Evolutionary conservation across 495 filamentous ascomycete genomes (phyloP).

Genomic region (Penicillium dipodomyicola): DNA sequence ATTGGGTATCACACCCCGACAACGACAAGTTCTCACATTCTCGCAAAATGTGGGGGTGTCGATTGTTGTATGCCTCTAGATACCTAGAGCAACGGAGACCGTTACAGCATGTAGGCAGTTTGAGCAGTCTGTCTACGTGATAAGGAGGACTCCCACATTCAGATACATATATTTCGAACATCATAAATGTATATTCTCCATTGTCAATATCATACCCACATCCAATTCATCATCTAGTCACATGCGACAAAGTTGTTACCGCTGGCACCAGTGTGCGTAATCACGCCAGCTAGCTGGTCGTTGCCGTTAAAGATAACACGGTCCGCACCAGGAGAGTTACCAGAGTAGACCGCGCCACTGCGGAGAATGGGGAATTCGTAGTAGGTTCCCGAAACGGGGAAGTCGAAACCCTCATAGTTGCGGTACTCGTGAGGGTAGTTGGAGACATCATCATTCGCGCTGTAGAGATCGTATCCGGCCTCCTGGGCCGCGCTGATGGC

Average conservation of each 20-base stretch:
- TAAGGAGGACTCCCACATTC: slow-evolving; percentile 27
- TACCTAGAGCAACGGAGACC: slow-evolving; percentile 31
- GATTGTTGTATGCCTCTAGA: slow-evolving; percentile 35
- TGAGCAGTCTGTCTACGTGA: slow-evolving; percentile 24
- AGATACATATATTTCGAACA: neutral
- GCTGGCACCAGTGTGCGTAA: slow-evolving; percentile 68
- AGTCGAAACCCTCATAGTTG: slow-evolving; percentile 70
- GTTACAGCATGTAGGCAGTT: slow-evolving; percentile 25
- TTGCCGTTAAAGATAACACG: slow-evolving; percentile 63
- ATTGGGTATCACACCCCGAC: slow-evolving; percentile 32
- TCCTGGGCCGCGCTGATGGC: slow-evolving; percentile 49
- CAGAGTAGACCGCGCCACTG: slow-evolving; percentile 52
- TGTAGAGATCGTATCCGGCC: slow-evolving; percentile 49
- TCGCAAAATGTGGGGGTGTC: slow-evolving; percentile 30
- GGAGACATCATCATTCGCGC: slow-evolving; percentile 46
- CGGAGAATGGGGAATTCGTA: slow-evolving; percentile 70
- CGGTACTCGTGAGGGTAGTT: slow-evolving; percentile 71
- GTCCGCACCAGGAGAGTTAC: slow-evolving; percentile 67
- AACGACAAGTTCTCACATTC: slow-evolving; percentile 29
- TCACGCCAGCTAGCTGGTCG: slow-evolving; percentile 54
- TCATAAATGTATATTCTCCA: neutral
- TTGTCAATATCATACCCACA: neutral
- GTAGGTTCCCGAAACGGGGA: slow-evolving; percentile 60
- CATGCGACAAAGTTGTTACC: slow-evolving; percentile 65
- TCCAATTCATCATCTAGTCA: slow-evolving; percentile 16